These are phyloP conservation scores for Exophiala phaeomuriformis DNA, from an alignment of 2,329 filamentous ascomycete species.

Conservation along the genomic window DNA sequence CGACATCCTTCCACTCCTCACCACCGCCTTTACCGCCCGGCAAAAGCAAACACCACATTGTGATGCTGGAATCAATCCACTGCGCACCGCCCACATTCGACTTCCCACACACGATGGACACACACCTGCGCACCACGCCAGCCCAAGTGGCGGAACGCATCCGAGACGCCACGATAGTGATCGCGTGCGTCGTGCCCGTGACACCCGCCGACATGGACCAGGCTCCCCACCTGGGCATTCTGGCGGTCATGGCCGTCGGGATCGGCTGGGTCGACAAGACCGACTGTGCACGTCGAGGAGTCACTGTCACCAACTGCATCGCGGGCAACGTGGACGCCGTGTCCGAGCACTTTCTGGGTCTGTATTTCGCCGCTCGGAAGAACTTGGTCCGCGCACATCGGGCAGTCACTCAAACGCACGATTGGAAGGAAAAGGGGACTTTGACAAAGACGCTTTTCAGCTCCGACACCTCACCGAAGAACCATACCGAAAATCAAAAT, in stretches of 20 bases:
- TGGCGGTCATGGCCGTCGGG: slow-evolving; percentile 43
- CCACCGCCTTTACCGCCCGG: slow-evolving; percentile 20
- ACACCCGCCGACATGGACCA: slow-evolving; percentile 36
- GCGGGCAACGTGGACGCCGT: slow-evolving; percentile 44
- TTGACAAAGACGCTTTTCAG: slow-evolving; percentile 28
- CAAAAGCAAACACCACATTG: slow-evolving; percentile 39
- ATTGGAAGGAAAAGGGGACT: slow-evolving; percentile 38
- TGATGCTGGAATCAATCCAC: slow-evolving; percentile 43
- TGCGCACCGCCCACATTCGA: slow-evolving; percentile 35
- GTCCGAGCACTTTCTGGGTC: slow-evolving; percentile 45
- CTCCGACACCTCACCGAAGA: too few species aligned
- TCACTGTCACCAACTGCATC: slow-evolving; percentile 43
- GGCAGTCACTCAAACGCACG: slow-evolving; percentile 30
- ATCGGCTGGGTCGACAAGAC: slow-evolving; percentile 43
- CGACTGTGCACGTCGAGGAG: slow-evolving; percentile 38
- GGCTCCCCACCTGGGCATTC: slow-evolving; percentile 39
- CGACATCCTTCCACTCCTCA: background rate
- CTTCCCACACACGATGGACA: slow-evolving; percentile 39
- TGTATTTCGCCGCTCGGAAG: slow-evolving; percentile 44
- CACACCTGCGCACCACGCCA: slow-evolving; percentile 33
- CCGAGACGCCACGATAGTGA: slow-evolving; percentile 42
- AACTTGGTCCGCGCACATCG: slow-evolving; percentile 36
- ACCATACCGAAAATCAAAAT: too few species aligned
- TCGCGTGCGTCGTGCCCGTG: slow-evolving; percentile 38
- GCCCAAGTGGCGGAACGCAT: slow-evolving; percentile 38